Percentiles rank a stretch among this genome's conserved stretches.
These are phyloP conservation scores for Pseudocercospora crystallina DNA, from an alignment of 2,329 filamentous ascomycete species.

Conservation along the genomic window DNA sequence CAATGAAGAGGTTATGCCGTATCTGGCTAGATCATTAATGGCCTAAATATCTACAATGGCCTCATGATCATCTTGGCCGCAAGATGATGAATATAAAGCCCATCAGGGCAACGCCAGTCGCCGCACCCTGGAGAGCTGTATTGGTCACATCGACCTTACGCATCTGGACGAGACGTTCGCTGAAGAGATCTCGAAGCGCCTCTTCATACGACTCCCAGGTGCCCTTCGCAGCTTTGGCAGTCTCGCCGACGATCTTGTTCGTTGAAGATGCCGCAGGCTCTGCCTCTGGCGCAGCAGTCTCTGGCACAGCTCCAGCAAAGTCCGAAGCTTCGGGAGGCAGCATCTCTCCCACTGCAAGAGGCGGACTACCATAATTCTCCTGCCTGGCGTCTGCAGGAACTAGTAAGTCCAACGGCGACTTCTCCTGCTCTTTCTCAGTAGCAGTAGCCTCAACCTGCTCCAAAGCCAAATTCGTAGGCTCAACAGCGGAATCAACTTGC, in stretches of 20 bases:
- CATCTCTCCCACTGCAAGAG: slow-evolving; percentile 24
- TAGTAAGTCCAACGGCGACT: slow-evolving; percentile 9
- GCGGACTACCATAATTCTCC: slow-evolving; percentile 10
- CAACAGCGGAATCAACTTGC: slow-evolving; percentile 25
- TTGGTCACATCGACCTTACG: slow-evolving; percentile 48
- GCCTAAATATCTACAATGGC: slow-evolving; percentile 8
- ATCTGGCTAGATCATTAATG: slow-evolving; percentile 2
- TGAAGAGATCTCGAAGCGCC: slow-evolving; percentile 37
- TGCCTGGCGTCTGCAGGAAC: neutral
- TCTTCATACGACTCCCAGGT: slow-evolving; percentile 23
- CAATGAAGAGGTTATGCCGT: slow-evolving; percentile 40
- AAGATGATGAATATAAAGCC: slow-evolving; percentile 37
- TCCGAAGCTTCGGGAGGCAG: slow-evolving; percentile 27
- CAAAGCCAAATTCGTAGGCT: slow-evolving; percentile 19
- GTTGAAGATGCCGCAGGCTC: neutral
- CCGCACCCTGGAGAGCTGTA: slow-evolving; percentile 46
- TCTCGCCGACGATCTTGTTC: neutral
- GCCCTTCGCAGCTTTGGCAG: neutral
- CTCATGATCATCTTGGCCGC: slow-evolving; percentile 27
- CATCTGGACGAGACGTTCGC: slow-evolving; percentile 46
- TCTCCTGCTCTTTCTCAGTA: neutral
- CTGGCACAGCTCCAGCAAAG: slow-evolving; percentile 11
- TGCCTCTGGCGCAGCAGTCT: neutral
- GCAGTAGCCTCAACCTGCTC: slow-evolving; percentile 18
- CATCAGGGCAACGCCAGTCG: slow-evolving; percentile 41